Evolutionary conservation across 2,329 filamentous ascomycete genomes (phyloP).

Genomic region (Nannizziopsis arthrosporioides): DNA sequence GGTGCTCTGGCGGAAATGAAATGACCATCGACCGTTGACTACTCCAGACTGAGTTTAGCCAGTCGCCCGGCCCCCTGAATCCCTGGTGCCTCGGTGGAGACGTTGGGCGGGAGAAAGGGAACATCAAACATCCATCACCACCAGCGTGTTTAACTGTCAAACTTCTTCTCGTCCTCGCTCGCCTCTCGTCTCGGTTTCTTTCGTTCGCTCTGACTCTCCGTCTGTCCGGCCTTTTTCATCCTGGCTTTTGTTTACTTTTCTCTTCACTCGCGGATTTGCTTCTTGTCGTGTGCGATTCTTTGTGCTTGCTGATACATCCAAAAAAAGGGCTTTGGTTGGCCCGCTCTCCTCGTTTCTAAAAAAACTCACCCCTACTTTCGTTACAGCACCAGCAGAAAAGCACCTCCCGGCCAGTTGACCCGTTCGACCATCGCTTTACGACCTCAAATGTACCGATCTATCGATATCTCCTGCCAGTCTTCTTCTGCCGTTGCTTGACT

Average conservation of each 20-base stretch:
- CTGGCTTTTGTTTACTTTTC: background rate
- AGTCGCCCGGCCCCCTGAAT: background rate
- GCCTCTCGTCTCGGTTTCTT: background rate
- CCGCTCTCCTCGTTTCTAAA: no score
- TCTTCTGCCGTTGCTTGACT: no score
- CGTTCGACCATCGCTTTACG: background rate
- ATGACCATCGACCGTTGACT: background rate
- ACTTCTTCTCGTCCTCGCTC: constrained; percentile 1
- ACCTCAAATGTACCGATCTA: background rate
- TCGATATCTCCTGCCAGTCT: background rate
- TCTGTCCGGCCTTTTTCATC: background rate
- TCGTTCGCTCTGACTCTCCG: background rate
- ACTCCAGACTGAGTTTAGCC: background rate
- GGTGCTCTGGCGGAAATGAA: no score
- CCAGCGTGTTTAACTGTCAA: background rate
- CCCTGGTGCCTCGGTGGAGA: constrained; percentile 7
- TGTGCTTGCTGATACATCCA: no score
- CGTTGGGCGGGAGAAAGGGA: background rate
- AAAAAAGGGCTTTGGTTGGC: no score
- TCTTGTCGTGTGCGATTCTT: background rate
- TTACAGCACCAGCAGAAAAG: background rate
- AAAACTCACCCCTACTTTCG: no score
- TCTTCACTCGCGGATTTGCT: background rate
- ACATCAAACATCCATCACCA: constrained; percentile 7
- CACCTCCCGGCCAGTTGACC: background rate